Evolutionary conservation across 2,329 filamentous ascomycete species (phyloP), one percentile per base, ranked within the genome.

Genomic region (Purpureocillium lavendulum): DNA sequence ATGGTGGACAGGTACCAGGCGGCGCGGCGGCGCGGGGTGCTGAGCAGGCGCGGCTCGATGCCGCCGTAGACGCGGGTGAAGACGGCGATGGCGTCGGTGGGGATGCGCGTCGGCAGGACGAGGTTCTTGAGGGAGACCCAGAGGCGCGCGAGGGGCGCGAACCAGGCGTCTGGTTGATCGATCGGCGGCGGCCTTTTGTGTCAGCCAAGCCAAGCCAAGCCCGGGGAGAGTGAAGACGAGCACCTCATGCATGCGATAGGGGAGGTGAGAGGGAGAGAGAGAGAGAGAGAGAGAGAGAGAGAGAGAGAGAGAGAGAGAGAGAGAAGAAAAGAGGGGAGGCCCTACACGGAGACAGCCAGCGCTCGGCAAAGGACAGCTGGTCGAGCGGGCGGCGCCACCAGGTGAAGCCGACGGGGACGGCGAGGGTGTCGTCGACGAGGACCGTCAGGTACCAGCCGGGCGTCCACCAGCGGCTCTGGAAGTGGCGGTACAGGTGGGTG

Each of bases 1-100:
- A 64, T 42, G 14, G 49, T 57, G 36, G 57, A 56, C 9, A 65
- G 51, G 42, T 65, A 65, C 56, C 55, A 61, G 12, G 58, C 59
- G 7, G 49, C 42, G 21, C 45, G 49, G 21, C 57, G 57, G 21
- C 51, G 49, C 21, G 52, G 49, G 17, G 55, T 50, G 35, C 45
- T 48, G 15, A 61, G 48, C 34, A 56, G 38, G 9, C 44, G 18
- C 6, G 51, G 50, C 37, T 57, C 52, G 30, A 57, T 36, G 28
- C 41, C 37, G 26, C 44, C 40, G 38, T 58, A 51, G 38, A 49
- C 47, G 41, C 51, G 54, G 36, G 47, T 43, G 35, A 59, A 59
- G 37, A 48, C 42, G 40, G 39, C 39, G 16, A 49, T 33, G 13
- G 47, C 39, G 31, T 46, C 35, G 16, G 40, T 7, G 43, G 57